A percentile compares a stretch with the other conserved stretches of the same genome.
Evolutionary conservation across 805 yeast species (phyloP).

Genomic region (Candida silvicultrix): DNA sequence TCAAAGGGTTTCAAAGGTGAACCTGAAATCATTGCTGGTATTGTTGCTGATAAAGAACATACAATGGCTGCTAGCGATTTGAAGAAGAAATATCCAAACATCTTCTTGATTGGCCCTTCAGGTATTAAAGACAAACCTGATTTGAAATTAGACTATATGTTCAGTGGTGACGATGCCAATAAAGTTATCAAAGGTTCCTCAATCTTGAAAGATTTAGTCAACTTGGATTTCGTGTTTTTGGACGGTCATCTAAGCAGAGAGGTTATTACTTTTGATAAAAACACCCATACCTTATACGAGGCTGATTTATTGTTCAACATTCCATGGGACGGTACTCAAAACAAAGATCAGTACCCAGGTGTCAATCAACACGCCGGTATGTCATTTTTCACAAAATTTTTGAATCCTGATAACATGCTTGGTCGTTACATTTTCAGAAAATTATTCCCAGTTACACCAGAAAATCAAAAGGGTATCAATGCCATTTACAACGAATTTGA

Average conservation of each 20-base stretch:
- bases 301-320: constrained; percentile 60
- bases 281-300: constrained; percentile 42
- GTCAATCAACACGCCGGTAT: constrained; percentile 39
- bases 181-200: constrained; percentile 24
- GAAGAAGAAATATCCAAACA: constrained; percentile 41
- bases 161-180: constrained; percentile 31
- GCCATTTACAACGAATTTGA: constrained; percentile 29
- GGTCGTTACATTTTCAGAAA: constrained; percentile 27
- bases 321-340: constrained; percentile 38
- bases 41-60: constrained; percentile 62
- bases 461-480: constrained; percentile 11
- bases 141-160: constrained; percentile 31
- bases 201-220: constrained; percentile 34
- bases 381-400: constrained; percentile 31
- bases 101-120: constrained; percentile 46
- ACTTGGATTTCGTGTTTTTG: constrained; percentile 49
- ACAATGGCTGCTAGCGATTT: constrained; percentile 55
- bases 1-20: constrained; percentile 27
- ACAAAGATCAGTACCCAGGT: constrained; percentile 40
- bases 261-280: constrained; percentile 41
- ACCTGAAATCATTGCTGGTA: constrained; percentile 38
- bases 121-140: constrained; percentile 31
- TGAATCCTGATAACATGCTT: constrained; percentile 34
- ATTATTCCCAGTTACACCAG: constrained; percentile 12
- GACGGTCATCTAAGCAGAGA: constrained; percentile 57